Base-by-base conservation (phyloP, 441 rosid species). In the Populus hybrid region DNA sequence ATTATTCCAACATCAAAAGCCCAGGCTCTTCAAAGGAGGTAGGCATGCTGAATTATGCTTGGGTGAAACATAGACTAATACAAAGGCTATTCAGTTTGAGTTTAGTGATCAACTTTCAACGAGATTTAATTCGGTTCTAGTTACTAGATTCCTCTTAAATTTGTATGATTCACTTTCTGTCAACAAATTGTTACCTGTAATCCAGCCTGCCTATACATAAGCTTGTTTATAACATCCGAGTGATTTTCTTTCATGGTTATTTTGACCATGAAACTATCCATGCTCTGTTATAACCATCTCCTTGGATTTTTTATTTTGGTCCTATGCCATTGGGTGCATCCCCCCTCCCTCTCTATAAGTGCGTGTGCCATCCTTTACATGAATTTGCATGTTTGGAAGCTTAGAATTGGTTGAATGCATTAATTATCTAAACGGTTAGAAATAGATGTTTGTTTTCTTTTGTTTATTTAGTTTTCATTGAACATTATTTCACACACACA, bases 21-120 rank as follows among this genome's bases (percentile, higher is more conserved):
- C 24, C 98, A 95, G 82, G 89, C 98, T 53, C 91, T 91, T 84
- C 98, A 95, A 82, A 89, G 99, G 85, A 93, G 98, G 97, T 94
- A 88, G 64, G 78, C 24, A 2, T 69, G 14, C 46, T 50, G 64
- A 57, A 70, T 69, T 72, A 70, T 67, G 63, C 71, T 28, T 76
- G 2, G 53, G 57, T 72, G 57, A 65, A 67, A 61, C 20, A 28
- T 5, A 32, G 12, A 20, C 14, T 71, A 59, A 24, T 20, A 69
- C 30, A 71, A 6, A 66, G 66, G 75, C 57, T 34, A 24, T 61
- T 69, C 53, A 40, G 42, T 72, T 50, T 50, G n/a, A 50, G 59
- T 26, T 26, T 50, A 50, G 20, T 16, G 7, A 50, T 50, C 6
- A 16, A 38, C 66, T 70, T 67, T 67, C 50, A 64, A 32, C 57